Base-by-base conservation (phyloP, 441 rosid species). In the Manihot esculenta region DNA sequence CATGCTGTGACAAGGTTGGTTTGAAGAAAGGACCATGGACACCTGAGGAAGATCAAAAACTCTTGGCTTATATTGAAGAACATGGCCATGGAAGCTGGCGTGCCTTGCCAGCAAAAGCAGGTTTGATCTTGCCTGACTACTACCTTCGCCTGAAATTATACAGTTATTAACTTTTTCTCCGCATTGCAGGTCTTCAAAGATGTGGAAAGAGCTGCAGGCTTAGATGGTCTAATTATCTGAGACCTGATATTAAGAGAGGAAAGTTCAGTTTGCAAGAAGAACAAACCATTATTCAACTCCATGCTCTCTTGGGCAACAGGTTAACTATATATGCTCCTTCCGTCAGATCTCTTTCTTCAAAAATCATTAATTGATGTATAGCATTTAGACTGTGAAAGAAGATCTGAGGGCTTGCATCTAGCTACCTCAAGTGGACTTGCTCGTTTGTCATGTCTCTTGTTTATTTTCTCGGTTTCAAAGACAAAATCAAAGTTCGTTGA, bases 11-110 rank as follows among this genome's bases (percentile, higher is more conserved):
- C 67, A 88, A 91, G 75, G 91, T 89, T 6, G 98, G 99, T 17
- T 73, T 93, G 81, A 95, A 95, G 93, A 95, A 92, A 89, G 99
- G 99, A 10, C 97, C 99, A 20, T 95, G 99, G 99, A 95, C 97
- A 24, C 89, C 95, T 5, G 99, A 93, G 56, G 99, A 93, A 74
- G 99, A 95, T 74, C 93, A 93, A 82, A 95, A 88, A 72, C 99
- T 95, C 82, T 76, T 95, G 26, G 89, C 94, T 74, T 93, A 88
- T 79, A 91, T 95, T 66, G 92, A 95, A 66, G 91, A 91, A 47
- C 87, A 93, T 49, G 98, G 99, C 26, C 96, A 91, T 80, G 99
- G 99, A 64, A 91, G 97, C 76, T 95, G 98, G 99, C 92, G 96
- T 30, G 87, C 92, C 75, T 80, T 95, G 79, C 99, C 99, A 0